phyloP scores from a whole-genome alignment of 345 rosid genomes.

The Hirschfeldia incana region DNA sequence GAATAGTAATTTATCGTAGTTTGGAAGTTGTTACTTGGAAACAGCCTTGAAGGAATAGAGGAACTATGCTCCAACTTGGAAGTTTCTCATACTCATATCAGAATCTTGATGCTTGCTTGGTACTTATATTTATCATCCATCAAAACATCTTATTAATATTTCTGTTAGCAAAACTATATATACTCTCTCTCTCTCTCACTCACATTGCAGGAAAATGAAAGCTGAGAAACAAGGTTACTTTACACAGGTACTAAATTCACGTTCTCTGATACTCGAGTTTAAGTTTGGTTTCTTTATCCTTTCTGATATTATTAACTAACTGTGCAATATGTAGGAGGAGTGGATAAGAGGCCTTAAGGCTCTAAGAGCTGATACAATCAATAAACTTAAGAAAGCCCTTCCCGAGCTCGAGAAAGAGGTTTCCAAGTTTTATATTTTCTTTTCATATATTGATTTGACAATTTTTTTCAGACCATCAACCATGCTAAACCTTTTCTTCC shows the following conservation, averaged over 20 bases:
- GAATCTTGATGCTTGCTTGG: constrained; percentile 99
- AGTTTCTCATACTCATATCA: constrained; percentile 85
- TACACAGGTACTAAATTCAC: constrained; percentile 41
- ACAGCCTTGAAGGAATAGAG: constrained; percentile 98
- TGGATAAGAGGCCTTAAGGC: constrained; percentile 83
- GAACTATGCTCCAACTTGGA: constrained; percentile 80
- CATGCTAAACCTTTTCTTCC: background rate
- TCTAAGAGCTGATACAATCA: constrained; percentile 63
- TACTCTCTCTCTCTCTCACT: background rate
- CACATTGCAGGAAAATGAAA: constrained; percentile 81
- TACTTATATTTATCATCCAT: constrained; percentile 33
- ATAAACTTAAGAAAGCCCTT: constrained; percentile 72
- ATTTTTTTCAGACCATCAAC: background rate
- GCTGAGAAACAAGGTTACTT: constrained; percentile 96
- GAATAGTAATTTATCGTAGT: too few relatives aligned
- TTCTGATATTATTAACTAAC: background rate
- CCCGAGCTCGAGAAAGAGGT: constrained; percentile 91
- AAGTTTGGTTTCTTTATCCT: too few relatives aligned
- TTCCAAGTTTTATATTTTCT: constrained; percentile 27
- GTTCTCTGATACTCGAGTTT: too few relatives aligned
- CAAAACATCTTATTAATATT: too few relatives aligned
- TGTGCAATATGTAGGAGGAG: constrained; percentile 54
- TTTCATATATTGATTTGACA: background rate
- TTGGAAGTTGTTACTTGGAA: constrained; percentile 3
- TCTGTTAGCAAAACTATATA: constrained; percentile 4